A percentile compares a stretch with the other conserved stretches of the same genome.
Conservation (phyloP, 495 filamentous ascomycete genomes). For the Penicillium bialowiezense region DNA sequence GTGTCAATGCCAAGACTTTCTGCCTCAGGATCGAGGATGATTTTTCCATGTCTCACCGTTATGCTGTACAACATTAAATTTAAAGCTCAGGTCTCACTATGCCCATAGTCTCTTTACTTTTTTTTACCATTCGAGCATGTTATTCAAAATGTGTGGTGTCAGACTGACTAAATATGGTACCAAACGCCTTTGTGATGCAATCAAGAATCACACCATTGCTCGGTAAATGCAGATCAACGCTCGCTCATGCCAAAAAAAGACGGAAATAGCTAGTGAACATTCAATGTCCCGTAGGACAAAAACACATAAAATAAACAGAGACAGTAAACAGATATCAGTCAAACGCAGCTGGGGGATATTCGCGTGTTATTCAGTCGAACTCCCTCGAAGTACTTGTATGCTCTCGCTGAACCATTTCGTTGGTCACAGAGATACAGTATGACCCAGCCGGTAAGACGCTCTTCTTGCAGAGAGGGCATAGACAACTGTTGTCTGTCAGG, state of each 20-base stretch:
- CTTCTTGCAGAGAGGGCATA: conserved; percentile 87
- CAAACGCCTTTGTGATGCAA: neutral
- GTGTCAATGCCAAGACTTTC: neutral
- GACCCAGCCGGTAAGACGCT: conserved; percentile 66
- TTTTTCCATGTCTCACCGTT: too few relatives aligned
- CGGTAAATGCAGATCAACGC: neutral
- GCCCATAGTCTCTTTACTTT: too few relatives aligned
- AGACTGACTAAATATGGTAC: neutral
- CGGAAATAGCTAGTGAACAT: neutral
- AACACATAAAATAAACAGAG: neutral
- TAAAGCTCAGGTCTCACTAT: too few relatives aligned
- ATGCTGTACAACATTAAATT: too few relatives aligned
- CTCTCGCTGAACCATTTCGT: conserved; percentile 77
- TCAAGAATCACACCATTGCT: neutral
- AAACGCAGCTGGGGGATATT: neutral
- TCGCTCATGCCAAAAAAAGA: neutral
- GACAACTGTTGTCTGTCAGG: conserved; percentile 63
- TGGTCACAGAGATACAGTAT: conserved; percentile 68
- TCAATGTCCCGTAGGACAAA: neutral
- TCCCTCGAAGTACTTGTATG: conserved; percentile 33
- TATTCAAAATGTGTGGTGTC: too few relatives aligned
- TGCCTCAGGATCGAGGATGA: neutral
- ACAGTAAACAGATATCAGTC: neutral
- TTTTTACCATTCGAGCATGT: too few relatives aligned
- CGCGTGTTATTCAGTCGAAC: neutral